Conservation (phyloP, 1,139 yeast species). For the Candida neerlandica region DNA sequence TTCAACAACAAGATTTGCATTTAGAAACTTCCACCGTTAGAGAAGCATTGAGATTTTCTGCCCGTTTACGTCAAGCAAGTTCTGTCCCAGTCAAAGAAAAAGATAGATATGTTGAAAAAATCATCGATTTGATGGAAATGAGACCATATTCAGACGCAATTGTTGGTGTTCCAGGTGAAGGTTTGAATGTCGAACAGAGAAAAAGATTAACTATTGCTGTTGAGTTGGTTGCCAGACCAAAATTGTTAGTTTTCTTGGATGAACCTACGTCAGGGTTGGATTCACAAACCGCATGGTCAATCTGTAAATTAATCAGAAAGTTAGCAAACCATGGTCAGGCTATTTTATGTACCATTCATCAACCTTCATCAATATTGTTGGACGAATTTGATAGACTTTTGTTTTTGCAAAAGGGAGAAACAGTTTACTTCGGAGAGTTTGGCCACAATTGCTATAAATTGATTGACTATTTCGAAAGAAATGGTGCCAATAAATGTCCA, state of each 20-base stretch:
- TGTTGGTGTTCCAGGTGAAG: conserved; percentile 46
- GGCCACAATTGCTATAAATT: conserved; percentile 54
- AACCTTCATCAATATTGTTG: conserved; percentile 43
- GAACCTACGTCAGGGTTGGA: conserved; percentile 46
- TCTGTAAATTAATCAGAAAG: conserved; percentile 44
- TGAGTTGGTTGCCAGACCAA: conserved; percentile 44
- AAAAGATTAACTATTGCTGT: conserved; percentile 43
- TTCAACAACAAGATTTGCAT: conserved; percentile 45
- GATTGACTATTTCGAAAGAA: conserved; percentile 56
- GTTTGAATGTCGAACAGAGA: conserved; percentile 43
- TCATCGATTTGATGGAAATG: conserved; percentile 34
- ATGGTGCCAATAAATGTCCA: conserved; percentile 52
- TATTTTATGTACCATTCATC: conserved; percentile 46
- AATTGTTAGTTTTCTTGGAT: conserved; percentile 37
- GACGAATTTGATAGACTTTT: conserved; percentile 39
- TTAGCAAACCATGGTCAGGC: conserved; percentile 48
- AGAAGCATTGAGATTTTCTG: conserved; percentile 40
- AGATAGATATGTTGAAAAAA: conserved; percentile 37
- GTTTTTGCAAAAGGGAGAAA: conserved; percentile 49
- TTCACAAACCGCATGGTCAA: conserved; percentile 49
- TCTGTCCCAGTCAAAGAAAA: conserved; percentile 32
- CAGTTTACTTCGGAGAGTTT: conserved; percentile 69
- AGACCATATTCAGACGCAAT: conserved; percentile 36
- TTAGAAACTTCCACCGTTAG: conserved; percentile 40
- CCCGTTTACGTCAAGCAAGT: conserved; percentile 38